These are phyloP conservation scores for Blastobotrys raffinosifermentans DNA, from an alignment of 1,139 yeast species.

Conservation along the genomic window DNA sequence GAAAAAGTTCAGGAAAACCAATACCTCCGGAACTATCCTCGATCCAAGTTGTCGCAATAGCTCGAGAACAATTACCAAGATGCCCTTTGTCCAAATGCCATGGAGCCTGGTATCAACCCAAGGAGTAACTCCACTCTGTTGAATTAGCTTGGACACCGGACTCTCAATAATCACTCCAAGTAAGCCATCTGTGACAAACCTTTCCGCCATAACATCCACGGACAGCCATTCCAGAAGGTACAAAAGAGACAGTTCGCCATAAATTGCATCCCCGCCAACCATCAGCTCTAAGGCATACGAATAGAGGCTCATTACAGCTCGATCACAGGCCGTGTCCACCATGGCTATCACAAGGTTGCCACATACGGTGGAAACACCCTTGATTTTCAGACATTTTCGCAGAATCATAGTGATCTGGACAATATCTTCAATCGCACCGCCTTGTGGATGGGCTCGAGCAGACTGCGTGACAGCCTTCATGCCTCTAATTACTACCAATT, in stretches of 20 bases:
- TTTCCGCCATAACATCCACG: constrained; percentile 59
- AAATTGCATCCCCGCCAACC: constrained; percentile 46
- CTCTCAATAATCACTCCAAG: constrained; percentile 69
- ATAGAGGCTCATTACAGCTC: constrained; percentile 58
- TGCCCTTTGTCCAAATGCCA: constrained; percentile 75
- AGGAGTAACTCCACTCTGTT: constrained; percentile 57
- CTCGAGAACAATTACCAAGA: constrained; percentile 60
- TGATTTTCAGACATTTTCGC: constrained; percentile 49
- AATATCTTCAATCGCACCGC: constrained; percentile 56
- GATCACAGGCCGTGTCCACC: constrained; percentile 54
- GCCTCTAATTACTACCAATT: constrained; percentile 27
- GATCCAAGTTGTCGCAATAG: constrained; percentile 60
- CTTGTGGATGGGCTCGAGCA: constrained; percentile 21
- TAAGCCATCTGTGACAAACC: constrained; percentile 57
- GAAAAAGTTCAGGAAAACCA: constrained; percentile 59
- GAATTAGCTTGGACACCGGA: constrained; percentile 61
- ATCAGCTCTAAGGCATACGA: constrained; percentile 61
- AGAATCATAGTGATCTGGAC: constrained; percentile 57
- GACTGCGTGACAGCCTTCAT: constrained; percentile 27
- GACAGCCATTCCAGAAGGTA: constrained; percentile 65
- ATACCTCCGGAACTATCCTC: constrained; percentile 56
- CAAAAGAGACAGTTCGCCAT: constrained; percentile 68
- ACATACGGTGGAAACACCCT: constrained; percentile 46
- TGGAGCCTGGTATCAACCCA: constrained; percentile 51
- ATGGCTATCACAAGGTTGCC: constrained; percentile 49